Evolutionary conservation across 2,329 filamentous ascomycete species (phyloP), one percentile per base, ranked within the genome.

Genomic region (Boeremia lycopersici): DNA sequence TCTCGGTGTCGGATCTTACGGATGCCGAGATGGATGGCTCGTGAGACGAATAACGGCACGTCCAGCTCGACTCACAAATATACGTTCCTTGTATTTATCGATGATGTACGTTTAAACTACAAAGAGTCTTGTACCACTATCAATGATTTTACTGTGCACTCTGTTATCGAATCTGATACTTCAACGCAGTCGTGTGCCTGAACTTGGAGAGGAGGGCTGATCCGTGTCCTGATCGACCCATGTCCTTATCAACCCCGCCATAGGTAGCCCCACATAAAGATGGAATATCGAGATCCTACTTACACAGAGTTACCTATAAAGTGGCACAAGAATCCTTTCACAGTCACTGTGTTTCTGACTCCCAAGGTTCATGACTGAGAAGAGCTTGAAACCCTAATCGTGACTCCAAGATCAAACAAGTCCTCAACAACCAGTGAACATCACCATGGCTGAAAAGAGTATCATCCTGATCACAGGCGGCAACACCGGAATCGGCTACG

Each of bases 401-500:
- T 9, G 6, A 15, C 6, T 15, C 31, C 9, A 15, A 36, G 29
- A n/a, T 36, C 30, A 49, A n/a, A 29, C 15, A n/a, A 9, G 11
- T 19, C n/a, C 17, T 7, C 15, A 31, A 8, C 15, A 33, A 15
- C 11, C 28, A 26, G 17, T 12, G 29, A 25, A 9, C 7, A 34
- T n/a, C 35, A 33, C 6, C 2, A 51, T 51, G 40, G 8, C 33
- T 10, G 28, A 39, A 13, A 39, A 33, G 1, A 29, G 29, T 15
- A 30, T 43, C 25, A 36, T 47, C 5, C 5, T 53, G 0, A 43
- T 53, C n/a, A 53, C 44, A 4, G 39, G 50, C 5, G 44, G 43
- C 0, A 48, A 53, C 61, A 86, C 81, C 0, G 85, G 85, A 13
- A 79, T 89, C 17, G 86, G 86, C 2, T 81, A 79, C 33, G 81